A percentile compares a stretch with the other conserved stretches of the same genome.
These are phyloP conservation scores for Nannochloropsis salina DNA, from an alignment of 108 stramenopile genomes.

Conservation along the genomic window DNA sequence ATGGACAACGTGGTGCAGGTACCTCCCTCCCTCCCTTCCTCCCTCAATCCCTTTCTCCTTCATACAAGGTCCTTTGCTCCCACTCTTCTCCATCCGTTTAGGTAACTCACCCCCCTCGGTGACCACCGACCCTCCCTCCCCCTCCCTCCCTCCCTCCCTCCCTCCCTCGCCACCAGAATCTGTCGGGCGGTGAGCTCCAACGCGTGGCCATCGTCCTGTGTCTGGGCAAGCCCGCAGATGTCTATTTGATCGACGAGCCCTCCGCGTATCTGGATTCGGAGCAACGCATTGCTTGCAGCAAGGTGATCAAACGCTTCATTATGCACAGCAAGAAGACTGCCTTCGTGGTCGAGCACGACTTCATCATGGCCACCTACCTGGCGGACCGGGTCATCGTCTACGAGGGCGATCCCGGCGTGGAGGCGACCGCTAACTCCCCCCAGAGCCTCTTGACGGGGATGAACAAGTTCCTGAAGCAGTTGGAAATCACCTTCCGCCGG, in stretches of 20 bases:
- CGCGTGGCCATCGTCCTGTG: slow-evolving; percentile 90
- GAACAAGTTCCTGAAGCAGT: slow-evolving; percentile 92
- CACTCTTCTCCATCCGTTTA: background rate
- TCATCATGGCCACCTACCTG: slow-evolving; percentile 99
- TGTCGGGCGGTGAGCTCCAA: slow-evolving; percentile 98
- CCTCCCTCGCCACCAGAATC: slow-evolving; percentile 60
- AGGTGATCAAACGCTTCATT: slow-evolving; percentile 98
- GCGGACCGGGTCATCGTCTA: slow-evolving; percentile 97
- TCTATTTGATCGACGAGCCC: slow-evolving; percentile 99
- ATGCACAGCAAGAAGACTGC: slow-evolving; percentile 98
- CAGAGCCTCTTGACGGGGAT: slow-evolving; percentile 90
- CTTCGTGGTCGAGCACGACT: slow-evolving; percentile 98
- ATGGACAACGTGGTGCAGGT: slow-evolving; percentile 86
- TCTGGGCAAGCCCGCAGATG: slow-evolving; percentile 90
- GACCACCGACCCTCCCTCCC: background rate
- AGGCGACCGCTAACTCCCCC: slow-evolving; percentile 87
- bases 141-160: background rate
- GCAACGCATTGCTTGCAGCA: slow-evolving; percentile 94
- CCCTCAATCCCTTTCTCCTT: background rate
- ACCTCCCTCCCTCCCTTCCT: slow-evolving; percentile 13
- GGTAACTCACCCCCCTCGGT: background rate
- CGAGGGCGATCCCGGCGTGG: slow-evolving; percentile 83
- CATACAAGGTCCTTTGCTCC: background rate
- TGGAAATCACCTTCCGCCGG: slow-evolving; percentile 96
- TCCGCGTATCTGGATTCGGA: slow-evolving; percentile 96